Evolutionary conservation across 441 rosid species (phyloP).

Genomic region (Euphorbia celastroides): DNA sequence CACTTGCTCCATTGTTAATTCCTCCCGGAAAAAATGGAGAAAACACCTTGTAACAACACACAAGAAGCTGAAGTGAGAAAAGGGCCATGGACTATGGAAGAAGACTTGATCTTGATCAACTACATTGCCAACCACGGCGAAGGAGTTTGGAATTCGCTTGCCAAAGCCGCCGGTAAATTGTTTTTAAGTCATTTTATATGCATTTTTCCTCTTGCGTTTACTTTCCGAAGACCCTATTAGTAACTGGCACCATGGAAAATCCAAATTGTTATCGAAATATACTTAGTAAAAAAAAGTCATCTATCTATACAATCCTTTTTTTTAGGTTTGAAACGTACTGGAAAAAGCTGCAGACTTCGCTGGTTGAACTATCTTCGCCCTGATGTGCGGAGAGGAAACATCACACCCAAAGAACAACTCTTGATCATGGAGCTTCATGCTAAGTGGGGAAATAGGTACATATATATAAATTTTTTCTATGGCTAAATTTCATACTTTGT

Average conservation of each 20-base stretch:
- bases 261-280: neutral
- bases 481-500: neutral
- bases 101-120: slow-evolving; percentile 89
- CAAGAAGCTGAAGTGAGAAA: slow-evolving; percentile 83
- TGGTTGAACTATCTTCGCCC: slow-evolving; percentile 98
- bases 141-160: slow-evolving; percentile 96
- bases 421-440: slow-evolving; percentile 97
- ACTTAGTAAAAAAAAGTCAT: neutral
- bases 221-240: too few relatives aligned
- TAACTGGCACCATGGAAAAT: neutral
- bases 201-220: neutral
- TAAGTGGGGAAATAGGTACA: slow-evolving; percentile 96
- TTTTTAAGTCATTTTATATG: neutral
- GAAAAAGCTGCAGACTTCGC: slow-evolving; percentile 96
- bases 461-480: neutral
- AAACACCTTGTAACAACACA: slow-evolving; percentile 45
- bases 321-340: slow-evolving; percentile 88
- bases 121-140: slow-evolving; percentile 91
- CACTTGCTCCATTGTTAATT: too few relatives aligned
- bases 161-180: slow-evolving; percentile 79
- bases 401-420: slow-evolving; percentile 83
- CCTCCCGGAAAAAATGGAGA: slow-evolving; percentile 47
- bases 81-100: slow-evolving; percentile 99
- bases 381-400: slow-evolving; percentile 90
- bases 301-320: neutral